Base-by-base conservation (phyloP, 345 rosid genomes). In the Gossypium australe region DNA sequence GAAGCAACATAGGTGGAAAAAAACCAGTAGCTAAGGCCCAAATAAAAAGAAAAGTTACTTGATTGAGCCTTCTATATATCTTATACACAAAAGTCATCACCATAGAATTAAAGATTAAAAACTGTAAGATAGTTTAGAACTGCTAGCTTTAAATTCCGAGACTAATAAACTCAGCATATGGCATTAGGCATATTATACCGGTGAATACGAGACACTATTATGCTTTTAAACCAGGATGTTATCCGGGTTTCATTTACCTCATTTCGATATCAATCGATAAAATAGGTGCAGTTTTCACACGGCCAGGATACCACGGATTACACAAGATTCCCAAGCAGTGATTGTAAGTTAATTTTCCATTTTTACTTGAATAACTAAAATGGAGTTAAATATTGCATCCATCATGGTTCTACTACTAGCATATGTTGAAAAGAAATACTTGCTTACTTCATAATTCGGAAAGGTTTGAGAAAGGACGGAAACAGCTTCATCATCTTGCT, bases 401-500 rank as follows among this genome's bases (percentile, higher is more conserved):
- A 52, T 51, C 53, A 14, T 71, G 14, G 56, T 20, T 44, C 20
- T 49, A 27, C 17, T 60, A 62, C 16, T 3, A 11, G 60, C 9
- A 69, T 16, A 73, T 45, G 29, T 49, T 64, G 16, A 78, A 78
- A 24, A 71, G 14, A 66, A 55, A 17, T 34, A 52, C 20, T 59
- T 44, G 65, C 85, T 70, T 85, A 89, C 98, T 84, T 78, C 79
- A 72, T 84, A 86, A 75, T 85, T 65, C 20, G 96, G 97, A 80
- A 89, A 95, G 17, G 90, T 89, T 34, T 79, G 71, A 1, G 90
- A 88, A 62, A 95, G 91, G 65, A 91, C 94, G 17, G 77, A 74
- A 75, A 85, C 82, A 62, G 99, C 99, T 73, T 95, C 99, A 58
- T 85, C 77, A 24, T 95, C 99, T 84, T 93, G 80, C 82, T 82